phyloP scores from a whole-genome alignment of 805 yeast genomes.

The Pichia sporocuriosa region DNA sequence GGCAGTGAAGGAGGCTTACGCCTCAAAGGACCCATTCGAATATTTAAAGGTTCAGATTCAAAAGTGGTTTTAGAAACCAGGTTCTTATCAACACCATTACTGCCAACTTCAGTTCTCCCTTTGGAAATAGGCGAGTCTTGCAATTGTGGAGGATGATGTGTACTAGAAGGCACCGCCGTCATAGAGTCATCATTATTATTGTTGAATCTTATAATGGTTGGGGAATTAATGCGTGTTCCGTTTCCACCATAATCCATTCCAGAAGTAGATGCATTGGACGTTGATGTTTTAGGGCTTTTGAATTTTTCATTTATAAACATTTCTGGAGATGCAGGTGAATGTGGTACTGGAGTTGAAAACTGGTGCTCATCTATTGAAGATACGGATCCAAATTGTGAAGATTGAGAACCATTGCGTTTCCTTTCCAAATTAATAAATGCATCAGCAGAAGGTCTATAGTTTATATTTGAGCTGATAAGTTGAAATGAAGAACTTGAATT shows the following conservation, averaged over 20 bases:
- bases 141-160: slow-evolving; percentile 2
- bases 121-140: too few species aligned
- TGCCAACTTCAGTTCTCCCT: too few species aligned
- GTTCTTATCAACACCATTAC: too few species aligned
- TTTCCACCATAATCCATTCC: not conserved
- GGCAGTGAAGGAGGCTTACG: too few species aligned
- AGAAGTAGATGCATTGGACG: not conserved
- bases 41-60: too few species aligned
- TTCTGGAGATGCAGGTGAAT: slow-evolving; percentile 18
- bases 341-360: not conserved
- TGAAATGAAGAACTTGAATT: slow-evolving; percentile 3
- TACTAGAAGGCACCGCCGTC: not conserved
- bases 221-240: not conserved
- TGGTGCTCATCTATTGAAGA: slow-evolving; percentile 6
- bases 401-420: slow-evolving; percentile 5
- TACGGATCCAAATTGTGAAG: slow-evolving; percentile 7
- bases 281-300: slow-evolving; percentile 6
- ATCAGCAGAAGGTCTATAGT: slow-evolving; percentile 4
- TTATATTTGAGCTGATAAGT: slow-evolving; percentile 1
- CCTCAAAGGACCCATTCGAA: too few species aligned
- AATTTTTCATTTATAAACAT: slow-evolving; percentile 24
- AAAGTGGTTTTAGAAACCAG: too few species aligned
- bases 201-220: not conserved
- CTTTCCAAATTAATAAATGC: slow-evolving; percentile 9
- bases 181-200: not conserved